These are phyloP conservation scores for Puccinellia tenuiflora DNA, from an alignment of 176 grass and related monocot species.

Conservation along the genomic window DNA sequence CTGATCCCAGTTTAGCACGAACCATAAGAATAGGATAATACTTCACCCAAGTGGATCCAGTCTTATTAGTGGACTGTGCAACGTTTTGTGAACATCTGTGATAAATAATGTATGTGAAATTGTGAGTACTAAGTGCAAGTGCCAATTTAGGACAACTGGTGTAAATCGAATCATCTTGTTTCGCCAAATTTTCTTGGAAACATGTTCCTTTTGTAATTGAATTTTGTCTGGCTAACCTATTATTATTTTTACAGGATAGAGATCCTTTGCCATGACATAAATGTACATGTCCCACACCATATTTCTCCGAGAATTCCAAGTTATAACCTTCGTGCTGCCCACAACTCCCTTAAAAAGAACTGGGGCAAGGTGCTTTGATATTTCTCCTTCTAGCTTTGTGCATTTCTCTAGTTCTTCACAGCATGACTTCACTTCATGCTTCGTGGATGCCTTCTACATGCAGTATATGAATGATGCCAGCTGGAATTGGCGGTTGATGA, in stretches of 20 bases:
- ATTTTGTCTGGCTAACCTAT: slow-evolving; percentile 9
- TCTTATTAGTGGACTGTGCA: not conserved
- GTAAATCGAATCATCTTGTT: not conserved
- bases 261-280: slow-evolving; percentile 97
- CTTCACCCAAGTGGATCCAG: not conserved
- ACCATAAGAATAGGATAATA: not conserved
- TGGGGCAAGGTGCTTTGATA: slow-evolving; percentile 68
- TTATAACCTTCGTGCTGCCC: slow-evolving; percentile 76
- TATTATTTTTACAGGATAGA: slow-evolving; percentile 74
- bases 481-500: slow-evolving; percentile 99
- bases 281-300: slow-evolving; percentile 95
- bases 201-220: slow-evolving; percentile 5
- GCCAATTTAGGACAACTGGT: not conserved
- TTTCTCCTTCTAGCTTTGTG: not conserved
- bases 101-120: not conserved
- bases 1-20: not conserved
- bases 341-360: slow-evolving; percentile 73
- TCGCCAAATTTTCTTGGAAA: slow-evolving; percentile 5
- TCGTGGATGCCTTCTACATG: slow-evolving; percentile 8
- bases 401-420: slow-evolving; percentile 10
- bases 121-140: not conserved
- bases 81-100: not conserved
- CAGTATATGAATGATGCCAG: slow-evolving; percentile 91
- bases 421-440: slow-evolving; percentile 25
- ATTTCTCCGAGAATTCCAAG: slow-evolving; percentile 96